A percentile compares a stretch with the other conserved stretches of the same genome.
Evolutionary conservation across 2,329 filamentous ascomycete species (phyloP).

Genomic region (Diaporthe ilicicola): DNA sequence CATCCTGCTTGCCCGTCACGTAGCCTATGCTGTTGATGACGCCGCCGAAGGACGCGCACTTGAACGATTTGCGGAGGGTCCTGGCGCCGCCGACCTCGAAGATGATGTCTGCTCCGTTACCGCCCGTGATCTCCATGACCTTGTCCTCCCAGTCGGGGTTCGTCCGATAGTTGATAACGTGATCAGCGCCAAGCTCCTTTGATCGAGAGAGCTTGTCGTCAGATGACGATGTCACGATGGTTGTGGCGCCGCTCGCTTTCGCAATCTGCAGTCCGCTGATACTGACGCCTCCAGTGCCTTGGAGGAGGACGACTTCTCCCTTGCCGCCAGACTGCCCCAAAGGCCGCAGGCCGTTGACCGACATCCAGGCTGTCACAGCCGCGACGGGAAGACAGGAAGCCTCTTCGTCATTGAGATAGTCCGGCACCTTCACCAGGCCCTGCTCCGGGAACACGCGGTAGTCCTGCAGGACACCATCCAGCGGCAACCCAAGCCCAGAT

Average conservation of each 20-base stretch:
- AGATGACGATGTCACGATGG: slow-evolving; percentile 63
- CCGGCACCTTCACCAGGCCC: slow-evolving; percentile 64
- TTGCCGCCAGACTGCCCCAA: slow-evolving; percentile 58
- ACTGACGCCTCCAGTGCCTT: slow-evolving; percentile 64
- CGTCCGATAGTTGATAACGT: slow-evolving; percentile 62
- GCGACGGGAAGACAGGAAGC: slow-evolving; percentile 69
- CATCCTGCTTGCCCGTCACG: slow-evolving; percentile 57
- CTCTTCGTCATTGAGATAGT: slow-evolving; percentile 66
- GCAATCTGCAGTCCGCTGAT: slow-evolving; percentile 63
- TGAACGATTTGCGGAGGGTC: slow-evolving; percentile 61
- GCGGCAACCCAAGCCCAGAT: slow-evolving; percentile 67
- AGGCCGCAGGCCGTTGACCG: slow-evolving; percentile 67
- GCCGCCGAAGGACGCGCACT: slow-evolving; percentile 62
- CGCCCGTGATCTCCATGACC: slow-evolving; percentile 55
- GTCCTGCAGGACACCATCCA: slow-evolving; percentile 64
- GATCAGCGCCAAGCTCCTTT: slow-evolving; percentile 58
- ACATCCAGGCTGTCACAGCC: slow-evolving; percentile 71
- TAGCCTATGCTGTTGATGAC: slow-evolving; percentile 56
- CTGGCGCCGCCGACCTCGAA: slow-evolving; percentile 63
- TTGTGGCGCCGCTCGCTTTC: slow-evolving; percentile 58
- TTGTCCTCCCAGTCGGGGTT: slow-evolving; percentile 59
- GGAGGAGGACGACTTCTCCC: slow-evolving; percentile 57
- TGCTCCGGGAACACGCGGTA: slow-evolving; percentile 66
- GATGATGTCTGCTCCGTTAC: slow-evolving; percentile 60
- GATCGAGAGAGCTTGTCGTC: slow-evolving; percentile 59